A percentile compares a stretch with the other conserved stretches of the same genome.
phyloP scores from a whole-genome alignment of 768 basidiomycete genomes.

The Nevesoporus exiguus region DNA sequence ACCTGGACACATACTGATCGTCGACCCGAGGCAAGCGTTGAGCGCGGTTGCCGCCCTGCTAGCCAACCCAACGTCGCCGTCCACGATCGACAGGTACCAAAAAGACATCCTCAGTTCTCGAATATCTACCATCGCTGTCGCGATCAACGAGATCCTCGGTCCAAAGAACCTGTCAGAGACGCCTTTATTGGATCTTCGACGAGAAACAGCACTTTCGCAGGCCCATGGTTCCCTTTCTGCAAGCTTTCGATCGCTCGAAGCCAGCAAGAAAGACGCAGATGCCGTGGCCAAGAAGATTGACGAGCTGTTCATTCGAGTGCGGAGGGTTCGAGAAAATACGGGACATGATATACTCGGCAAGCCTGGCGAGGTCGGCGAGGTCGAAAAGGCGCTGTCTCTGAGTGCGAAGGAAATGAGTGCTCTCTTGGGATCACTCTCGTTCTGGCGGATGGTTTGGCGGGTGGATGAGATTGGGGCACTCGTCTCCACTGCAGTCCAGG shows the following conservation, averaged over 20 bases:
- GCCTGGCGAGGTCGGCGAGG: constrained; percentile 17
- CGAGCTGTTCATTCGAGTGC: constrained; percentile 37
- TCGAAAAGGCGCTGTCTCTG: constrained; percentile 28
- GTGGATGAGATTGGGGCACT: constrained; percentile 39
- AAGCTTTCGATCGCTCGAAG: constrained; percentile 31
- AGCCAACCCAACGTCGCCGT: constrained; percentile 41
- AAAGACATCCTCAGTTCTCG: constrained; percentile 56
- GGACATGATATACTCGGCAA: constrained; percentile 39
- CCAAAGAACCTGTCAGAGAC: constrained; percentile 1
- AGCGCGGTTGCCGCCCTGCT: constrained; percentile 49
- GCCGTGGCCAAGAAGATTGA: constrained; percentile 34
- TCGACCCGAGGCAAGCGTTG: constrained; percentile 60
- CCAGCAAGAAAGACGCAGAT: constrained; percentile 34
- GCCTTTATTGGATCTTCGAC: constrained; percentile 29
- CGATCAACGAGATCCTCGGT: constrained; percentile 31
- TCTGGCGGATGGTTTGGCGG: constrained; percentile 39
- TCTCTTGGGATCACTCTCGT: constrained; percentile 34
- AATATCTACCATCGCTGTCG: constrained; percentile 46
- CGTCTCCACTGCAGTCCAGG: constrained; percentile 31
- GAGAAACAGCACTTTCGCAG: constrained; percentile 37
- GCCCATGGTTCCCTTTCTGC: constrained; percentile 40
- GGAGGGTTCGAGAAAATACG: constrained; percentile 37
- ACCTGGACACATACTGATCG: constrained; percentile 38
- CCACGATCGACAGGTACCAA: constrained; percentile 62
- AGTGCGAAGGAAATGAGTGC: constrained; percentile 29